phyloP scores from a whole-genome alignment of 345 rosid species.

The Gynandropsis gynandra region DNA sequence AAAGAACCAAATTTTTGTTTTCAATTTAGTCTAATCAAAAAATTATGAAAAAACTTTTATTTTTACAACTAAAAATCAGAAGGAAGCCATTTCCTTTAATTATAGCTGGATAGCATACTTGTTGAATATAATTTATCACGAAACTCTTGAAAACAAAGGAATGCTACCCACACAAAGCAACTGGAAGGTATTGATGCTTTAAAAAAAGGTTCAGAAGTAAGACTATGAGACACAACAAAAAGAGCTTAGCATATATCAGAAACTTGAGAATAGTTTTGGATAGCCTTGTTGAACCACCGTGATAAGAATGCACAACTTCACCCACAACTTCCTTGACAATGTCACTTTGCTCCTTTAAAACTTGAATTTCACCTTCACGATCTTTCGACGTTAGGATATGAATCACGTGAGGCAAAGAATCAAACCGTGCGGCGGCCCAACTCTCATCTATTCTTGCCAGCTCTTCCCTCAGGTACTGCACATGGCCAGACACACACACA shows the following conservation, averaged over 20 bases:
- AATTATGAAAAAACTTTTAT: too few species aligned
- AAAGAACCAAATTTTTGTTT: too few species aligned
- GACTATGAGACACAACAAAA: constrained; percentile 9
- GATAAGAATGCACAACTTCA: constrained; percentile 97
- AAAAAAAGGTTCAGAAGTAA: too few species aligned
- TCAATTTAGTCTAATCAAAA: too few species aligned
- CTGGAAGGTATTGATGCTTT: neutral
- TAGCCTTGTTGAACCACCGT: constrained; percentile 96
- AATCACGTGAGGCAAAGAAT: constrained; percentile 95
- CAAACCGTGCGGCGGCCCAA: constrained; percentile 95
- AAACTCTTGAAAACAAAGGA: too few species aligned
- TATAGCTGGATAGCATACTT: neutral
- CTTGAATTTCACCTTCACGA: too few species aligned
- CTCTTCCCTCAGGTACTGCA: too few species aligned
- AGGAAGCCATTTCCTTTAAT: constrained; percentile 7
- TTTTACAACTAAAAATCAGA: too few species aligned
- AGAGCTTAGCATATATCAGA: too few species aligned
- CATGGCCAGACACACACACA: too few species aligned
- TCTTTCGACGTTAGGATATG: too few species aligned
- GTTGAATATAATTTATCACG: too few species aligned
- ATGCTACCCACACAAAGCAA: neutral
- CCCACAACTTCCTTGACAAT: constrained; percentile 95
- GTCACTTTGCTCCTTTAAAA: constrained; percentile 83
- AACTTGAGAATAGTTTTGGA: constrained; percentile 99
- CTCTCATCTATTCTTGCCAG: constrained; percentile 69